Evolutionary conservation across 371 early-diverging fungal species (phyloP), one percentile per base, ranked within the genome.

Genomic region (Saksenaea vasiformis): DNA sequence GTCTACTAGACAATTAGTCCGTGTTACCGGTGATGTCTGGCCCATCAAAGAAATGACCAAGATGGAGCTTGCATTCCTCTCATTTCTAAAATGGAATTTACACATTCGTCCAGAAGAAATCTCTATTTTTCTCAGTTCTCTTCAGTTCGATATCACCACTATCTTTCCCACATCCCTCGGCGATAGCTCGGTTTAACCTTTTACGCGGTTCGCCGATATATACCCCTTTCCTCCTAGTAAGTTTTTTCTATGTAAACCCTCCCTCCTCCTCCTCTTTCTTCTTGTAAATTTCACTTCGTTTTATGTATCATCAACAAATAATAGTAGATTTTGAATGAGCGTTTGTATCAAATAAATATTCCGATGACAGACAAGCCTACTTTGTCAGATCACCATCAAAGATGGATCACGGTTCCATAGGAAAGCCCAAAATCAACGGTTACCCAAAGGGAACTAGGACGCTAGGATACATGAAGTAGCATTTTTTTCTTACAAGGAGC

Each of bases 11-110:
- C 72, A 79, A 41, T 68, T 82, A 5, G 79, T 82, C 0, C 76
- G 71, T 61, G 82, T 79, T 17, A 75, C 82, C 0, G 82, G 82
- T 13, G 79, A 82, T 60, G 79, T 82, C 10, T 82, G 82, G 82
- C 72, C 82, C 22, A 77, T 79, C 61, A 79, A 77, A 60, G 82
- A 82, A 60, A 82, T 79, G 38, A 77, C 82, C 19, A 72, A 74
- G 27, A 82, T 82, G 82, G 82, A 82, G 53, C 56, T 82, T 15
- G 82, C 78, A 4, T 76, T 82, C 28, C 60, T 82, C n/a, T 54
- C 72, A 3, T 82, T 82, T 43, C 62, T 82, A 31, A 70, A 79
- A 47, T 79, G 82, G 82, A 65, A 82, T 36, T 61, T 82, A 3
- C 69, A 72, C 57, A 69, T 82, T 54, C 71, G 68, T 39, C 66